phyloP scores from a whole-genome alignment of 2,329 filamentous ascomycete genomes.

The Salinomyces thailandicus region DNA sequence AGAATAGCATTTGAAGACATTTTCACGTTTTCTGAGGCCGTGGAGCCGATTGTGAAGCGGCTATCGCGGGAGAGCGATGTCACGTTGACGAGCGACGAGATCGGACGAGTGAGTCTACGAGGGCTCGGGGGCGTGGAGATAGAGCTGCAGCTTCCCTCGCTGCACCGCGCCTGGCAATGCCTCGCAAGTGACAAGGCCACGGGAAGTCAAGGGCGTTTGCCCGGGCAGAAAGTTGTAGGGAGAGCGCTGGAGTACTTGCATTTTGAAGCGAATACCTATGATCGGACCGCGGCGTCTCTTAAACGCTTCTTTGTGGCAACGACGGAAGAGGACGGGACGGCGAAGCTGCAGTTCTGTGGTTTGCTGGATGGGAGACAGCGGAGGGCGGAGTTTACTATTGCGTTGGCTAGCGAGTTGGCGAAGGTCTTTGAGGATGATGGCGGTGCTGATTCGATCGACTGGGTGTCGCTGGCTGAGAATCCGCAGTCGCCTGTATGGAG shows the following conservation, averaged over 20 bases:
- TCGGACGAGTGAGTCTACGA: too few relatives aligned
- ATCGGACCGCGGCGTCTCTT: slow-evolving; percentile 1
- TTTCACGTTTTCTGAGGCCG: slow-evolving; percentile 2
- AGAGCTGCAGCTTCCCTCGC: slow-evolving; percentile 1
- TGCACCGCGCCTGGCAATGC: slow-evolving; percentile 3
- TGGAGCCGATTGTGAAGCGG: background rate
- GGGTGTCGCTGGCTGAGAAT: background rate
- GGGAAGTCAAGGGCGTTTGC: background rate
- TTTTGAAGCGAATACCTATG: slow-evolving; percentile 7
- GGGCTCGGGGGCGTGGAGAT: too few relatives aligned
- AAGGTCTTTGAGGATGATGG: slow-evolving; percentile 7
- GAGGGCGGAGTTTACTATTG: slow-evolving; percentile 5
- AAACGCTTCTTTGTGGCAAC: slow-evolving; percentile 5
- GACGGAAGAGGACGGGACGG: background rate
- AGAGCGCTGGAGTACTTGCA: slow-evolving; percentile 5
- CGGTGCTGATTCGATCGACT: slow-evolving; percentile 4
- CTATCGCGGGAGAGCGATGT: background rate
- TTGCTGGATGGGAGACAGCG: background rate
- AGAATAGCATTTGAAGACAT: slow-evolving; percentile 4
- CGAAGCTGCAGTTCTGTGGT: background rate
- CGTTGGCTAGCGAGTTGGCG: slow-evolving; percentile 3
- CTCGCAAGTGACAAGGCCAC: background rate
- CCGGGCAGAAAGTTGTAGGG: background rate
- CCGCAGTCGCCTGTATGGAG: background rate
- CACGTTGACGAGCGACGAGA: slow-evolving; percentile 1